phyloP scores from a whole-genome alignment of 2,329 filamentous ascomycete species.

The Alternaria arbusti region DNA sequence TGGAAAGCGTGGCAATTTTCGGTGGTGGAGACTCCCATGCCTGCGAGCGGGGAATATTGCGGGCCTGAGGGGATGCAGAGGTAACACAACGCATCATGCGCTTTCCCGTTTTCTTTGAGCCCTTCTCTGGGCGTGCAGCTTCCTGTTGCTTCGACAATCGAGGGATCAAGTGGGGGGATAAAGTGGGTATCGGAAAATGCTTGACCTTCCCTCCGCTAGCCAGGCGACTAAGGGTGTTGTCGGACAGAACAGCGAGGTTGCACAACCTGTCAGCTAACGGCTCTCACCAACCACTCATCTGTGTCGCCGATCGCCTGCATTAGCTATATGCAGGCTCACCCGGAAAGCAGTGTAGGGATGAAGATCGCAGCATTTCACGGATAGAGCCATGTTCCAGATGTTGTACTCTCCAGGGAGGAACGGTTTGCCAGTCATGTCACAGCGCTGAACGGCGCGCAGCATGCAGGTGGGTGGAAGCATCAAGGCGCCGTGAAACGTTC shows the following conservation, averaged over 20 bases:
- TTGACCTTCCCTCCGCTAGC: slow-evolving; percentile 11
- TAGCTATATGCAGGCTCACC: slow-evolving; percentile 33
- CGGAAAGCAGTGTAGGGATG: slow-evolving; percentile 27
- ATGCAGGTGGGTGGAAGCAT: slow-evolving; percentile 31
- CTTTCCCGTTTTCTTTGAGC: slow-evolving; percentile 8
- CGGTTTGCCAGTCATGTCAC: neutral
- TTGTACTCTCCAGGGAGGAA: slow-evolving; percentile 3
- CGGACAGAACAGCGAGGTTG: slow-evolving; percentile 15
- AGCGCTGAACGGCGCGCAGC: slow-evolving; percentile 14
- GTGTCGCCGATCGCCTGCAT: slow-evolving; percentile 32
- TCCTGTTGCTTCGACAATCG: slow-evolving; percentile 13
- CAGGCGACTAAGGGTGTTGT: neutral
- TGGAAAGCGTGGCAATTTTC: neutral
- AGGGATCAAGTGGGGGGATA: slow-evolving; percentile 5
- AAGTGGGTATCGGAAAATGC: slow-evolving; percentile 10
- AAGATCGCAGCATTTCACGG: slow-evolving; percentile 12
- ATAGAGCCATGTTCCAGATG: slow-evolving; percentile 25
- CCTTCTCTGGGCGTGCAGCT: neutral
- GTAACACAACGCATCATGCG: slow-evolving; percentile 6
- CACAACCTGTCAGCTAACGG: slow-evolving; percentile 31
- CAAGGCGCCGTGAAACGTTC: slow-evolving; percentile 31
- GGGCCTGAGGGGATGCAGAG: slow-evolving; percentile 3
- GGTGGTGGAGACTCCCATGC: neutral
- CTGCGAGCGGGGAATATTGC: slow-evolving; percentile 3
- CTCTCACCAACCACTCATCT: slow-evolving; percentile 13